Evolutionary conservation across 305 asterid species (phyloP).

Genomic region (Fraxinus albicans): DNA sequence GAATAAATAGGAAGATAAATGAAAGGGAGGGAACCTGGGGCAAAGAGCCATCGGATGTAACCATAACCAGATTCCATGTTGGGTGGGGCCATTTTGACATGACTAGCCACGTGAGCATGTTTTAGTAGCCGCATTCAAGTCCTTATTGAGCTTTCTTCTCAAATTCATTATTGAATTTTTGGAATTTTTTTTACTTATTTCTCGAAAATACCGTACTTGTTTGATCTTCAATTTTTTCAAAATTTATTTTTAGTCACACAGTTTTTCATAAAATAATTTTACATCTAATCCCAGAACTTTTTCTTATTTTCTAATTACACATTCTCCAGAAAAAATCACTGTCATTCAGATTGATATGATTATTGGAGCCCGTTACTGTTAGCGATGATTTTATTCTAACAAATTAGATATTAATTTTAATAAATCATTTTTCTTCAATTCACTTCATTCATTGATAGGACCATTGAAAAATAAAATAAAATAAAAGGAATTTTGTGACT

Average conservation of each 20-base stretch:
- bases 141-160: neutral
- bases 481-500: neutral
- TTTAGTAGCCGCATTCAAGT: slow-evolving; percentile 34
- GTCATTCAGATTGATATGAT: too few species aligned
- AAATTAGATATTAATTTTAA: neutral
- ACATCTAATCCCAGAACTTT: too few species aligned
- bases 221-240: too few species aligned
- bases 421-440: neutral
- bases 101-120: slow-evolving; percentile 76
- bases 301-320: too few species aligned
- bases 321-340: too few species aligned
- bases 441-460: neutral
- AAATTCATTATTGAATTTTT: neutral
- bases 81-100: slow-evolving; percentile 53
- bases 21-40: slow-evolving; percentile 27
- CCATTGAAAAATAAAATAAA: neutral
- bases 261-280: too few species aligned
- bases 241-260: too few species aligned
- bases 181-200: too few species aligned
- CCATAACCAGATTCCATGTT: slow-evolving; percentile 48
- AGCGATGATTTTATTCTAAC: too few species aligned
- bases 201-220: neutral
- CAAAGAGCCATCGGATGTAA: slow-evolving; percentile 41
- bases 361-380: too few species aligned
- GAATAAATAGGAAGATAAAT: slow-evolving; percentile 23